Evolutionary conservation across 2,329 filamentous ascomycete species (phyloP).

Genomic region (Helicocarpus griseus): DNA sequence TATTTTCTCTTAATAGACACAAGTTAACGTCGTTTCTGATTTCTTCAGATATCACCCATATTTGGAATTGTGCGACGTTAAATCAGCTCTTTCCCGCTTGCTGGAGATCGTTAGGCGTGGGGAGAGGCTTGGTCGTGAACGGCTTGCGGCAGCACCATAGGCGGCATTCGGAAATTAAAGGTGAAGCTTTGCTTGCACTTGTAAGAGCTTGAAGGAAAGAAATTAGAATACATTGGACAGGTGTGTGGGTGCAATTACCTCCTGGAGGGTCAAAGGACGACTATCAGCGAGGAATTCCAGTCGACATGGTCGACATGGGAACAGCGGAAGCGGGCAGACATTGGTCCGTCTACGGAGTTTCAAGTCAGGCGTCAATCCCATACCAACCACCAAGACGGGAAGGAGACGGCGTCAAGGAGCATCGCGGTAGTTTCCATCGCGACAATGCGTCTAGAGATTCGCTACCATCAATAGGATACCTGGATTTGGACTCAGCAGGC

Average conservation of each 20-base stretch:
- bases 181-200: neutral
- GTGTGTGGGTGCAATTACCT: neutral
- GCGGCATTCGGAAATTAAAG: neutral
- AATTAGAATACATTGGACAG: neutral
- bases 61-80: neutral
- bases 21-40: neutral
- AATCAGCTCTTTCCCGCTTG: neutral
- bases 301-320: conserved; percentile 24
- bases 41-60: neutral
- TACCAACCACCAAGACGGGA: conserved; percentile 7
- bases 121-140: neutral
- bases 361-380: conserved; percentile 4
- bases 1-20: neutral
- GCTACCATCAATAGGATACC: conserved; percentile 34
- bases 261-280: conserved; percentile 12
- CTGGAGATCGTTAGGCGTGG: neutral
- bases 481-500: conserved; percentile 25
- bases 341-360: conserved; percentile 21
- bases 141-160: neutral
- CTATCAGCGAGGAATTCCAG: neutral
- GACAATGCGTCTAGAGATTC: conserved; percentile 25
- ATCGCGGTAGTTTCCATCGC: neutral
- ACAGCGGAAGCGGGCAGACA: conserved; percentile 30
- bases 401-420: neutral
- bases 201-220: neutral